Percentiles rank a stretch among this genome's conserved stretches.
These are phyloP conservation scores for Kregervanrija delftensis DNA, from an alignment of 805 yeast genomes.

Conservation along the genomic window DNA sequence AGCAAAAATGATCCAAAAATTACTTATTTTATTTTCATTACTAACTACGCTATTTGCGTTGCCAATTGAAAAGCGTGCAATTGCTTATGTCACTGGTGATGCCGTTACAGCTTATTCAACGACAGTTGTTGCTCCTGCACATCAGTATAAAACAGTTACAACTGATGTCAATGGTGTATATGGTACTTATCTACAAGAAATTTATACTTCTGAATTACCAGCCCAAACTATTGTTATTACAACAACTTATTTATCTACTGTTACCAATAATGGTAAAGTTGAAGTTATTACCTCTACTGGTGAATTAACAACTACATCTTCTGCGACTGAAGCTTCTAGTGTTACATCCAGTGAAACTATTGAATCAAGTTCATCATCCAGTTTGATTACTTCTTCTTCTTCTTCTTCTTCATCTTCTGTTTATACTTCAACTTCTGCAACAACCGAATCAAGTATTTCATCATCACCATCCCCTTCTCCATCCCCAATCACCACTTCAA, in stretches of 20 bases:
- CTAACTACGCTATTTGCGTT: constrained; percentile 1
- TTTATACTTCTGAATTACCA: constrained; percentile 24
- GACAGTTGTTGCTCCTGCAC: constrained; percentile 13
- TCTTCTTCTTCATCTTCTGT: constrained; percentile 3
- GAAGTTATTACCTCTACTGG: constrained; percentile 6
- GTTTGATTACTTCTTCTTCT: constrained; percentile 17
- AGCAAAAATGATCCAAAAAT: background rate
- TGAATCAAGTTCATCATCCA: constrained; percentile 1
- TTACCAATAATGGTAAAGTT: background rate
- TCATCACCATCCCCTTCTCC: constrained; percentile 10
- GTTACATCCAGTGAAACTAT: constrained; percentile 4
- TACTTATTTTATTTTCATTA: constrained; percentile 1
- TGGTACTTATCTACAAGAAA: constrained; percentile 16
- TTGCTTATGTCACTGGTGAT: constrained; percentile 21
- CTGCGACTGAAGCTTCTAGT: constrained; percentile 4
- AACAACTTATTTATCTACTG: background rate
- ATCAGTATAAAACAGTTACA: constrained; percentile 13
- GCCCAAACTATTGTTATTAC: constrained; percentile 16
- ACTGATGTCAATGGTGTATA: constrained; percentile 13
- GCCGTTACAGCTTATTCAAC: constrained; percentile 19
- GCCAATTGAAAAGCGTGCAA: constrained; percentile 19
- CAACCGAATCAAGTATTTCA: constrained; percentile 7
- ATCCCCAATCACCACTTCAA: constrained; percentile 10
- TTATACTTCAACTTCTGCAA: constrained; percentile 6
- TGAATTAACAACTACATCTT: background rate